Evolutionary conservation across 305 asterid species (phyloP).

Genomic region (Petunia hybrid): DNA sequence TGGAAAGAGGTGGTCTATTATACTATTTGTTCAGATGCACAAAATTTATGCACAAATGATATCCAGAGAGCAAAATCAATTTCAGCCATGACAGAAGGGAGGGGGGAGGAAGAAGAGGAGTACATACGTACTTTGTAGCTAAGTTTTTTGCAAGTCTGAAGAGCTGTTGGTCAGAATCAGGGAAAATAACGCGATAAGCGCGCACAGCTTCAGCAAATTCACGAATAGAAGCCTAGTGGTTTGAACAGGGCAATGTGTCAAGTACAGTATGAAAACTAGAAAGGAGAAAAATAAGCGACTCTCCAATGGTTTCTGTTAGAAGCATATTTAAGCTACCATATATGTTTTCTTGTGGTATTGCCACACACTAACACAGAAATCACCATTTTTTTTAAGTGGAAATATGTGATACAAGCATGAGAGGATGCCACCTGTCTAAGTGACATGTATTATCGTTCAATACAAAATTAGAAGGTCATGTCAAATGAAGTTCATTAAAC

Average conservation of each 20-base stretch:
- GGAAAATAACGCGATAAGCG: conserved; percentile 88
- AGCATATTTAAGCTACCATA: conserved; percentile 14
- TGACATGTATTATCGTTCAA: conserved; percentile 1
- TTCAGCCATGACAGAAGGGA: background rate
- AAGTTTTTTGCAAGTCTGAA: conserved; percentile 80
- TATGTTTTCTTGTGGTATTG: background rate
- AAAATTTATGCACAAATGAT: conserved; percentile 14
- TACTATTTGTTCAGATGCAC: background rate
- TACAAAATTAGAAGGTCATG: background rate
- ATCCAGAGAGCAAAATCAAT: conserved; percentile 27
- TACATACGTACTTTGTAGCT: conserved; percentile 63
- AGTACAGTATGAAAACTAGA: background rate
- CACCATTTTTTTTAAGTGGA: background rate
- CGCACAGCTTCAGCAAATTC: conserved; percentile 96
- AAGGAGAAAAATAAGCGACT: conserved; percentile 22
- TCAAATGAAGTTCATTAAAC: background rate
- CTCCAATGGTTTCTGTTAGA: conserved; percentile 22
- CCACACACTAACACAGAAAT: background rate
- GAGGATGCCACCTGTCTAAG: background rate
- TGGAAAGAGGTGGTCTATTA: conserved; percentile 5
- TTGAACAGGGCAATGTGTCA: conserved; percentile 17
- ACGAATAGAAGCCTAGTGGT: conserved; percentile 76
- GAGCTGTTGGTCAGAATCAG: conserved; percentile 86
- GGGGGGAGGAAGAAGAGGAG: conserved; percentile 17
- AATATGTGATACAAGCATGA: conserved; percentile 30